Conservation (phyloP, 148 eudicot genomes). For the Oxyria digyna region DNA sequence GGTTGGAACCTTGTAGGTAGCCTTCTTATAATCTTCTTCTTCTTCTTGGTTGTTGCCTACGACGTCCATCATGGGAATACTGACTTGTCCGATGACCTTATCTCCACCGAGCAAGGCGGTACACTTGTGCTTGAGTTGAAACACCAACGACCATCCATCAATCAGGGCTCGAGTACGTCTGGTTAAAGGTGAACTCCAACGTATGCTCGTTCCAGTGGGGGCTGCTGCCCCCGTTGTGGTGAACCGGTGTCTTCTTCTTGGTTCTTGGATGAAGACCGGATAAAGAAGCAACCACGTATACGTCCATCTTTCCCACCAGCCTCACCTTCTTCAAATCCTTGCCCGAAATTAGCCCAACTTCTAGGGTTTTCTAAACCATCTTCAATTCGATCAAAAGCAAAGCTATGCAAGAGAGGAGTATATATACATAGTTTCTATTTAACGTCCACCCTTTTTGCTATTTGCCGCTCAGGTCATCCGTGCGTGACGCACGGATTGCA, state of each 20-base stretch:
- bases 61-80: conserved; percentile 26
- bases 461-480: too few relatives aligned
- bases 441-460: too few relatives aligned
- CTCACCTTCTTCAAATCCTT: conserved; percentile 37
- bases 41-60: conserved; percentile 12
- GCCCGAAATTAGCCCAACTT: conserved; percentile 39
- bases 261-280: conserved; percentile 9
- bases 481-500: too few relatives aligned
- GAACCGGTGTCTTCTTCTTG: conserved; percentile 27
- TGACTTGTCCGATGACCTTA: conserved; percentile 36
- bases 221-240: conserved; percentile 27
- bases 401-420: too few relatives aligned
- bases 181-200: conserved; percentile 8
- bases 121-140: conserved; percentile 21
- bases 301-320: conserved; percentile 31
- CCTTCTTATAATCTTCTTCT: too few relatives aligned
- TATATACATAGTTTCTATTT: too few relatives aligned
- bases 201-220: conserved; percentile 61
- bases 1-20: conserved; percentile 23
- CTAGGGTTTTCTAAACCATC: conserved; percentile 39
- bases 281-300: conserved; percentile 40
- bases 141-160: conserved; percentile 11
- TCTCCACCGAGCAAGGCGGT: conserved; percentile 26
- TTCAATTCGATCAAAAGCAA: too few relatives aligned
- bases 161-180: too few relatives aligned